phyloP scores from a whole-genome alignment of 2,329 filamentous ascomycete genomes.

The Penicillium aurantiogriseum region DNA sequence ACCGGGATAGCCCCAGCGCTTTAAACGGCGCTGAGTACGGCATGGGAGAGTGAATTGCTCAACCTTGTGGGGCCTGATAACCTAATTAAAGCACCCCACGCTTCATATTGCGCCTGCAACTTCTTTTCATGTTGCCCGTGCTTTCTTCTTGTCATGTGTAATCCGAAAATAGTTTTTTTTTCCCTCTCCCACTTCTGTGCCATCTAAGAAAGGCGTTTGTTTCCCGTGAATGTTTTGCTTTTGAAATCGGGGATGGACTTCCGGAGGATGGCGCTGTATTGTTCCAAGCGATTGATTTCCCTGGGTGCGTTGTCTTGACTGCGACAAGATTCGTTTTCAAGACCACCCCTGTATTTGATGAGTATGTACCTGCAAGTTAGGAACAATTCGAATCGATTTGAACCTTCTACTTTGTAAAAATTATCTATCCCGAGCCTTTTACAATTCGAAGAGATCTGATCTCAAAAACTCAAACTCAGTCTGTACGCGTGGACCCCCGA shows the following conservation, averaged over 20 bases:
- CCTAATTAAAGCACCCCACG: not conserved
- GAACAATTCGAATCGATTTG: conserved; percentile 7
- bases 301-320: conserved; percentile 6
- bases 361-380: conserved; percentile 15
- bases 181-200: conserved; percentile 1
- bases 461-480: not conserved
- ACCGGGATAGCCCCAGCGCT: conserved; percentile 35
- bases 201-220: conserved; percentile 14
- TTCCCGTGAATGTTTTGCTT: conserved; percentile 9
- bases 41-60: conserved; percentile 31
- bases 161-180: conserved; percentile 9
- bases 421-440: not conserved
- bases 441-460: not conserved
- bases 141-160: conserved; percentile 12
- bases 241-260: conserved; percentile 11
- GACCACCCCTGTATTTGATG: conserved; percentile 13
- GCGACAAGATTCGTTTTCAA: not conserved
- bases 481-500: not conserved
- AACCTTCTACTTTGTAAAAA: not conserved
- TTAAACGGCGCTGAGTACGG: conserved; percentile 34
- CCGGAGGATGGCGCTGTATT: conserved; percentile 12
- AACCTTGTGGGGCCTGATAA: not conserved
- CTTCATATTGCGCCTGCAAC: conserved; percentile 2
- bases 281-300: conserved; percentile 11
- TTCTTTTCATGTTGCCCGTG: conserved; percentile 2